These are phyloP conservation scores for Colletotrichum truncatum DNA, from an alignment of 2,329 filamentous ascomycete species.

Conservation along the genomic window DNA sequence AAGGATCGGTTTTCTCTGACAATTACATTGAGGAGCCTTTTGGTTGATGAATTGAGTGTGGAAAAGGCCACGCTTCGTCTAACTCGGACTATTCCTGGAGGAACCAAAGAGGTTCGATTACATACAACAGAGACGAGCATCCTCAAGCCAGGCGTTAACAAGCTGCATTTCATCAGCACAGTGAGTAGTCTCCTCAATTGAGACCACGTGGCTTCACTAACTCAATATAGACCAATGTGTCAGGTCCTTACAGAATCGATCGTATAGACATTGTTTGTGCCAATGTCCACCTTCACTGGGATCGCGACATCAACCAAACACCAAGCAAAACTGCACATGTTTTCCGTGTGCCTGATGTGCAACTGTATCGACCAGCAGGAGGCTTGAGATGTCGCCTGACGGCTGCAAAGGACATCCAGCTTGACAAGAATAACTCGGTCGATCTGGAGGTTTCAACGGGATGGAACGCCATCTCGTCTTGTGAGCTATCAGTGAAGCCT, in stretches of 20 bases:
- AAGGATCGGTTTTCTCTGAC: constrained; percentile 80
- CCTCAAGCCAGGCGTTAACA: constrained; percentile 63
- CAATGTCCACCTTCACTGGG: constrained; percentile 73
- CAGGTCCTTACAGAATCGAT: constrained; percentile 80
- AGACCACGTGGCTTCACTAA: constrained; percentile 39
- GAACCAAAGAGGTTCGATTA: constrained; percentile 59
- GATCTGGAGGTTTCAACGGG: constrained; percentile 79
- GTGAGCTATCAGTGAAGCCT: constrained; percentile 69
- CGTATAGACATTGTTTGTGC: constrained; percentile 72
- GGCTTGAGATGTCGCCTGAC: constrained; percentile 75
- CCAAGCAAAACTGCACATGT: constrained; percentile 57
- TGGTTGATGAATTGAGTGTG: constrained; percentile 75
- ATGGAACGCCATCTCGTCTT: constrained; percentile 73
- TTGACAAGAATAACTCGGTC: constrained; percentile 81
- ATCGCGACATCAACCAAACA: constrained; percentile 63
- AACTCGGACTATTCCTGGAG: constrained; percentile 13
- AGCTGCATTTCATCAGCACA: constrained; percentile 36
- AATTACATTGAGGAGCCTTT: constrained; percentile 74
- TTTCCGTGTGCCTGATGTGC: constrained; percentile 68
- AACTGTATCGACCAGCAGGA: constrained; percentile 76
- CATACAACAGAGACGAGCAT: constrained; percentile 45
- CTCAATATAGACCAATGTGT: constrained; percentile 63
- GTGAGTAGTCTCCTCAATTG: constrained; percentile 35
- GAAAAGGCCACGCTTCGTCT: constrained; percentile 57
- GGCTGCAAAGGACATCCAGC: constrained; percentile 76